Percentiles rank a stretch among this genome's conserved stretches.
These are phyloP conservation scores for Coelastrella sp. DNA, from an alignment of 139 green algal species.

Conservation along the genomic window DNA sequence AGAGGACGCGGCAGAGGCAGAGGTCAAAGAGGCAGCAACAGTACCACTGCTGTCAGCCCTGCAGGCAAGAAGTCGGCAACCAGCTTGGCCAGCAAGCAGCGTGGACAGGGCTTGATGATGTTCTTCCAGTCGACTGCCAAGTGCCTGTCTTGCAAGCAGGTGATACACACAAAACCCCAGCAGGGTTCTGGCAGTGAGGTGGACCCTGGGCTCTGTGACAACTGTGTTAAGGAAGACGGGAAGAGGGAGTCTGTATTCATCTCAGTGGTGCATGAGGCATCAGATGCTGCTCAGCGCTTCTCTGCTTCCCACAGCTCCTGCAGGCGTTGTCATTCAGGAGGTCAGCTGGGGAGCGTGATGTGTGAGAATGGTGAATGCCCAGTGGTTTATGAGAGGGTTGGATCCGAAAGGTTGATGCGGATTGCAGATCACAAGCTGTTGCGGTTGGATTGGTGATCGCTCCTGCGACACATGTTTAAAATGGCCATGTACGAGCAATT, in stretches of 20 bases:
- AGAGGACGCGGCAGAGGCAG: conserved; percentile 9
- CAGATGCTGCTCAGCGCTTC: conserved; percentile 19
- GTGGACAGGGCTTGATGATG: conserved; percentile 4
- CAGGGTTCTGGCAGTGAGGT: neutral
- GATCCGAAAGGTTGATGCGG: conserved; percentile 21
- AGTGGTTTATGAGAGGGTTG: conserved; percentile 64
- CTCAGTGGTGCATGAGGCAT: conserved; percentile 24
- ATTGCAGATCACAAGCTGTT: conserved; percentile 19
- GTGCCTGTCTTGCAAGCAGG: conserved; percentile 24
- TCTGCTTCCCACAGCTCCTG: conserved; percentile 52
- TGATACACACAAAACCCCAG: conserved; percentile 16
- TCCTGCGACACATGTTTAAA: too few species aligned
- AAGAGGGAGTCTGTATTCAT: conserved; percentile 48
- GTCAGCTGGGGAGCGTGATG: conserved; percentile 55
- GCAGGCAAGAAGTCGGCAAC: neutral
- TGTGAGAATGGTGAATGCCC: conserved; percentile 82
- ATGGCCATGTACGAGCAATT: too few species aligned
- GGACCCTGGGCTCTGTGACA: conserved; percentile 60
- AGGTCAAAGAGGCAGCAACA: neutral
- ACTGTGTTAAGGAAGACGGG: conserved; percentile 49
- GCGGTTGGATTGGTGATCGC: conserved; percentile 41
- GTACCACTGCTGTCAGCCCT: neutral
- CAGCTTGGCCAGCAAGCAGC: neutral
- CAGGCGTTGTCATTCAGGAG: conserved; percentile 73
- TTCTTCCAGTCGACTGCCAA: conserved; percentile 40